Conservation (phyloP, 305 asterid genomes). For the Fraxinus platypoda region DNA sequence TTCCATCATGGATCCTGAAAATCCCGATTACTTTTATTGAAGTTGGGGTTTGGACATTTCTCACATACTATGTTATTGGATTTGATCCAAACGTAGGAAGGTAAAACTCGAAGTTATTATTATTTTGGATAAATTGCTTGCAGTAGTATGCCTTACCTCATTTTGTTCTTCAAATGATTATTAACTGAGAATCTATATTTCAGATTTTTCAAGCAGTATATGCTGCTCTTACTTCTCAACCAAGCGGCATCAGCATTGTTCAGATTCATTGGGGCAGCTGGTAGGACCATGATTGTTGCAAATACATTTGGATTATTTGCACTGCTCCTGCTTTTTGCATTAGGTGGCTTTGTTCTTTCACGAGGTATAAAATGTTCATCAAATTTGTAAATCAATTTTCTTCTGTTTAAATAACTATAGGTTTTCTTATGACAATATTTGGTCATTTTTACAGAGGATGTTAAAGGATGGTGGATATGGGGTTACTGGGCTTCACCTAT, state of each 20-base stretch:
- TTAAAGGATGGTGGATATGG: constrained; percentile 71
- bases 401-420: background rate
- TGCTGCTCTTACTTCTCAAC: constrained; percentile 44
- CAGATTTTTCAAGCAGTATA: constrained; percentile 64
- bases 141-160: background rate
- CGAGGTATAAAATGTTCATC: constrained; percentile 41
- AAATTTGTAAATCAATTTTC: background rate
- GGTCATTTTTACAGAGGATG: constrained; percentile 25
- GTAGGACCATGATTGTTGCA: constrained; percentile 67
- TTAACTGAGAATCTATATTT: constrained; percentile 2
- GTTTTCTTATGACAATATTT: background rate
- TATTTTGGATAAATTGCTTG: background rate
- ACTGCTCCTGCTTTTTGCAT: constrained; percentile 51
- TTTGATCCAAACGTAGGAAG: constrained; percentile 68
- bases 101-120: constrained; percentile 25
- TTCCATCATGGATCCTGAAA: constrained; percentile 74
- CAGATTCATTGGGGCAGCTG: constrained; percentile 52
- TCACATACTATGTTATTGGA: constrained; percentile 72
- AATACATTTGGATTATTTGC: constrained; percentile 63
- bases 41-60: constrained; percentile 55
- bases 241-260: constrained; percentile 63
- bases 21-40: constrained; percentile 57
- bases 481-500: constrained; percentile 68
- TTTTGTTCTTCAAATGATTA: background rate
- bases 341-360: constrained; percentile 74